Percentiles rank a stretch among this genome's conserved stretches.
Evolutionary conservation across 352 stramenopile species (phyloP).

Genomic region (Globisporangium sylvaticum): DNA sequence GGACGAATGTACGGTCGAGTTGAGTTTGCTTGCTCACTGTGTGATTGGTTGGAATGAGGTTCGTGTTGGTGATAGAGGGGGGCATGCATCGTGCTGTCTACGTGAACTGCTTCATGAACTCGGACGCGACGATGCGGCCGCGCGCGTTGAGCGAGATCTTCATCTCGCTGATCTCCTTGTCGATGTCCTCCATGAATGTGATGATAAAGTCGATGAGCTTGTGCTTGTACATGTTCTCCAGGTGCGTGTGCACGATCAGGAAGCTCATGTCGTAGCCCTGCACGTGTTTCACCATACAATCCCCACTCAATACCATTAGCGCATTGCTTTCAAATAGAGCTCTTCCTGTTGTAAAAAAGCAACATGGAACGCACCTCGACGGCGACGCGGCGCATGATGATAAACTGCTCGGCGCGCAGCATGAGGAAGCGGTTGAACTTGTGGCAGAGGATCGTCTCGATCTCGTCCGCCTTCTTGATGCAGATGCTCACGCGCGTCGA

Average conservation of each 20-base stretch:
- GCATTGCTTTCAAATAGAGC: too few species aligned
- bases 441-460: conserved; percentile 92
- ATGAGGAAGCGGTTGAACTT: conserved; percentile 96
- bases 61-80: background rate
- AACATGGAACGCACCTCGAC: conserved; percentile 41
- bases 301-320: too few species aligned
- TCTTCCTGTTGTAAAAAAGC: too few species aligned
- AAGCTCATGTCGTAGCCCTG: conserved; percentile 96
- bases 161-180: conserved; percentile 97
- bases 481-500: conserved; percentile 93
- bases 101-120: conserved; percentile 95
- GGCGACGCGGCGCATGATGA: conserved; percentile 92
- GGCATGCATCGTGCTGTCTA: conserved; percentile 15
- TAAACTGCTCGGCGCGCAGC: conserved; percentile 94
- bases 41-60: background rate
- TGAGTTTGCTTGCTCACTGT: background rate
- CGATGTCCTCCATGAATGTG: conserved; percentile 97
- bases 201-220: conserved; percentile 98
- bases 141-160: conserved; percentile 95
- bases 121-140: conserved; percentile 89
- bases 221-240: conserved; percentile 96
- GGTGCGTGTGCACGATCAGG: conserved; percentile 91
- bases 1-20: background rate
- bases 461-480: conserved; percentile 95
- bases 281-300: too few species aligned